These are phyloP conservation scores for Cadophora gregata DNA, from an alignment of 2,329 filamentous ascomycete genomes.

Conservation along the genomic window DNA sequence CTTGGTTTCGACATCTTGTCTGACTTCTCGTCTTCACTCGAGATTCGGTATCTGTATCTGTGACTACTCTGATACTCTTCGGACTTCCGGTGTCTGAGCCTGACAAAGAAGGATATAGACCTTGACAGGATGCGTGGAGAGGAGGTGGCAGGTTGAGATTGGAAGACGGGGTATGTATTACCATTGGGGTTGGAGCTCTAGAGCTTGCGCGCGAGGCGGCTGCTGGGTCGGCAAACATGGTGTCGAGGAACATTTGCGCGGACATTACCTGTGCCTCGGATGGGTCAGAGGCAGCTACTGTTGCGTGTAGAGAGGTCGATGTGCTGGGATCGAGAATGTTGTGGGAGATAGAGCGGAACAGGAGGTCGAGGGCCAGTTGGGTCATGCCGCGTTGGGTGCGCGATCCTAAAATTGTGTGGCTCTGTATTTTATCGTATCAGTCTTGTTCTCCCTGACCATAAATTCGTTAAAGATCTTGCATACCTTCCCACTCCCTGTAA, in stretches of 20 bases:
- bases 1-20: constrained; percentile 22
- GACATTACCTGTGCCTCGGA: constrained; percentile 81
- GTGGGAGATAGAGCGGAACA: constrained; percentile 81
- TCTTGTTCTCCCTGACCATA: not conserved
- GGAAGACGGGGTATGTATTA: constrained; percentile 56
- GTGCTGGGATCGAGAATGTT: constrained; percentile 69
- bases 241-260: constrained; percentile 79
- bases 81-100: constrained; percentile 39
- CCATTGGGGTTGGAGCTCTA: constrained; percentile 72
- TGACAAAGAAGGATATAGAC: constrained; percentile 36
- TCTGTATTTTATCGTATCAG: constrained; percentile 57
- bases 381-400: constrained; percentile 86
- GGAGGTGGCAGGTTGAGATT: constrained; percentile 24
- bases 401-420: constrained; percentile 93
- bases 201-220: constrained; percentile 65
- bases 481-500: constrained; percentile 97
- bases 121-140: constrained; percentile 28
- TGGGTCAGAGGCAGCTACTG: constrained; percentile 76
- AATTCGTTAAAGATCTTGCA: constrained; percentile 16
- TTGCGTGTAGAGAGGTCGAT: constrained; percentile 69
- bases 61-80: constrained; percentile 39
- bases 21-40: constrained; percentile 5
- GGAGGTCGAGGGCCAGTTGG: constrained; percentile 86
- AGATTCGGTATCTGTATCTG: constrained; percentile 7
- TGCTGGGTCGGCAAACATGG: constrained; percentile 70